phyloP scores from a whole-genome alignment of 2,329 filamentous ascomycete species.

The Emmonsia crescens region DNA sequence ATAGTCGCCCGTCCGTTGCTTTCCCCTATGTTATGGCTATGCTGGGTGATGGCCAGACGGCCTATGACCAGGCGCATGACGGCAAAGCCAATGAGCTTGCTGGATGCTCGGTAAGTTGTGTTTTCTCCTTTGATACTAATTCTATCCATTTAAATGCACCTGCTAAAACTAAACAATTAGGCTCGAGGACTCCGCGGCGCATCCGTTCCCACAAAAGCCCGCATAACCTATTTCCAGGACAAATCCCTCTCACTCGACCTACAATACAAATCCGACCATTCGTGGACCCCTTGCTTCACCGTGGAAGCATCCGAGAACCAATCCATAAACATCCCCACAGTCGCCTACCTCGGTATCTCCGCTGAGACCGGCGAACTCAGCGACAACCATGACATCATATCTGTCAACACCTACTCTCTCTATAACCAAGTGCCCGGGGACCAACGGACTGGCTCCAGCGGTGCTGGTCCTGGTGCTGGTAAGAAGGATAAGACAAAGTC shows the following conservation, averaged over 20 bases:
- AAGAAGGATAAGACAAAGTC: slow-evolving; percentile 17
- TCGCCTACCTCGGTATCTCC: slow-evolving; percentile 53
- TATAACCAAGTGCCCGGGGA: slow-evolving; percentile 51
- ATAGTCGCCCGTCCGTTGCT: slow-evolving; percentile 87
- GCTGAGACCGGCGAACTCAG: slow-evolving; percentile 86
- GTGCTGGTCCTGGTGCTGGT: slow-evolving; percentile 20
- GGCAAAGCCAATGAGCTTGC: slow-evolving; percentile 88
- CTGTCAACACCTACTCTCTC: slow-evolving; percentile 74
- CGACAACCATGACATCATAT: slow-evolving; percentile 96
- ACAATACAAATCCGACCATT: slow-evolving; percentile 81
- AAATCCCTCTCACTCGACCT: slow-evolving; percentile 82
- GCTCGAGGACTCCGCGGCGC: slow-evolving; percentile 79
- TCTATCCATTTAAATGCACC: slow-evolving; percentile 1
- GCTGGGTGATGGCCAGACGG: slow-evolving; percentile 80
- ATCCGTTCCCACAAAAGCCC: slow-evolving; percentile 68
- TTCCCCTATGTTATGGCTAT: slow-evolving; percentile 99
- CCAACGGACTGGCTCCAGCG: slow-evolving; percentile 8
- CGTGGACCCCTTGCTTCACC: slow-evolving; percentile 87
- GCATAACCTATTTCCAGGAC: slow-evolving; percentile 93
- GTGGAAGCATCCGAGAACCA: slow-evolving; percentile 47
- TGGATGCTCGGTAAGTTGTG: slow-evolving; percentile 63
- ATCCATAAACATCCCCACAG: slow-evolving; percentile 65
- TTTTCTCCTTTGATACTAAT: background rate
- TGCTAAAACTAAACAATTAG: slow-evolving; percentile 21
- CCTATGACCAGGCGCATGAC: slow-evolving; percentile 88